Evolutionary conservation across 495 filamentous ascomycete species (phyloP), one percentile per base, ranked within the genome.

Genomic region (Tuber brumale): DNA sequence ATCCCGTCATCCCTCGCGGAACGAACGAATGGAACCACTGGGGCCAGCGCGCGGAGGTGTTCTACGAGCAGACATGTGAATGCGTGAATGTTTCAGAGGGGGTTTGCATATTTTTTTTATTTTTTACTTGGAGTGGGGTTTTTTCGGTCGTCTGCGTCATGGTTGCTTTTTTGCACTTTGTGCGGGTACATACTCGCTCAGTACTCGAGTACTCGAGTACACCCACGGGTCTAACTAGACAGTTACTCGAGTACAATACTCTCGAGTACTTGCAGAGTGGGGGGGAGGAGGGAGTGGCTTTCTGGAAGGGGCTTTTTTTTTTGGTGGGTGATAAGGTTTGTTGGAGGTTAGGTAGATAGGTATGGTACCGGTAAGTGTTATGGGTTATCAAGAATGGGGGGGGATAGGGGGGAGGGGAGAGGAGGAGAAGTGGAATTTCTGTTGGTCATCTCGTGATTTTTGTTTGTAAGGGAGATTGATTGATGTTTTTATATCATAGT

Each of bases 361-460:
- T 42, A 42, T 8, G 3, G 18, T 46, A 19, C 45, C 18, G 45
- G 45, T 46, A 42, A 21, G 45, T 21, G 45, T 42, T 46, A 46
- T 46, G 45, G 45, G 48, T n/a, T 51, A 51, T 51, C 48, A n/a
- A n/a, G 21, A 51, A 61, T 61, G 14, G 51, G 51, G 51, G n/a
- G 51, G 10, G 46, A 10, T n/a, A n/a, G 23, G 23, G 48, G 48
- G 10, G n/a, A n/a, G n/a, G n/a, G n/a, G n/a, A n/a, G n/a, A n/a
- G 48, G 48, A 39, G 37, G 0, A 39, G 37, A 39, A 4, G 37
- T 39, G 37, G 37, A 57, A 31, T 66, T 31, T 66, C 57, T 66
- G 57, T 66, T 66, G 57, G 57, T 31, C 57, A 66, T 66, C 57
- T 66, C 27, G 27, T 66, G 57, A 66, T 66, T 66, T 66, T 66